These are phyloP conservation scores for Pseudogymnoascus sp. DNA, from an alignment of 2,329 filamentous ascomycete species.

Conservation along the genomic window DNA sequence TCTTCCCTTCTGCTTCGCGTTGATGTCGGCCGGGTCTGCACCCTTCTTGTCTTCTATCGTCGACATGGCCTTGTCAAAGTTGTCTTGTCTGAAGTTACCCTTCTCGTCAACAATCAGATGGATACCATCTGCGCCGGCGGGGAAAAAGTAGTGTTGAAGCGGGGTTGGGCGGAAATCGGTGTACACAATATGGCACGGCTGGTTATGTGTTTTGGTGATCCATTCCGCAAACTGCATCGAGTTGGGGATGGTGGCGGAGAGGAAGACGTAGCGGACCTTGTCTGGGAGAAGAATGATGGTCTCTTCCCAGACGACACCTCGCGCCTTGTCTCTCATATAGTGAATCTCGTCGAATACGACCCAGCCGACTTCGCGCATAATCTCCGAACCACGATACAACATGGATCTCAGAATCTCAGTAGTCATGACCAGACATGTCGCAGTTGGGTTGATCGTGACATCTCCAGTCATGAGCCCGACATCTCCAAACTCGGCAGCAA, in stretches of 20 bases:
- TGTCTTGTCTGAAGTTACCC: conserved; percentile 89
- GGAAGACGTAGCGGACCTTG: conserved; percentile 97
- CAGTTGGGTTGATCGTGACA: conserved; percentile 97
- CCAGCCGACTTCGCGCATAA: conserved; percentile 99
- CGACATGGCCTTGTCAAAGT: conserved; percentile 94
- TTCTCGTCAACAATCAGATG: conserved; percentile 95
- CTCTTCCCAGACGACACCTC: conserved; percentile 98
- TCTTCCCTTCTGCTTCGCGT: conserved; percentile 74
- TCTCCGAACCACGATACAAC: conserved; percentile 95
- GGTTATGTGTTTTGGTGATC: conserved; percentile 96
- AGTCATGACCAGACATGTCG: conserved; percentile 97
- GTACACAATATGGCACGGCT: conserved; percentile 97
- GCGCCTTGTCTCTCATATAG: conserved; percentile 89
- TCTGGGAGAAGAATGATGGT: conserved; percentile 96
- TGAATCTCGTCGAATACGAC: conserved; percentile 98
- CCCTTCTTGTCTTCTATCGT: conserved; percentile 83
- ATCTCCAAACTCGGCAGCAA: conserved; percentile 90
- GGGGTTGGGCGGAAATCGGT: conserved; percentile 97
- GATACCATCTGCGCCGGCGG: conserved; percentile 84
- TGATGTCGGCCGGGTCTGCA: conserved; percentile 69
- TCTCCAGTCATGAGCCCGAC: conserved; percentile 98
- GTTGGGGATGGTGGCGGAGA: conserved; percentile 97
- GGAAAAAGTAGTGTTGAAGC: conserved; percentile 96
- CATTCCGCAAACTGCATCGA: conserved; percentile 99
- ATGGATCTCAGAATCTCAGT: conserved; percentile 98